Base-by-base conservation (phyloP, 371 early-diverging fungal species). In the Lichtheimia hyalospora region DNA sequence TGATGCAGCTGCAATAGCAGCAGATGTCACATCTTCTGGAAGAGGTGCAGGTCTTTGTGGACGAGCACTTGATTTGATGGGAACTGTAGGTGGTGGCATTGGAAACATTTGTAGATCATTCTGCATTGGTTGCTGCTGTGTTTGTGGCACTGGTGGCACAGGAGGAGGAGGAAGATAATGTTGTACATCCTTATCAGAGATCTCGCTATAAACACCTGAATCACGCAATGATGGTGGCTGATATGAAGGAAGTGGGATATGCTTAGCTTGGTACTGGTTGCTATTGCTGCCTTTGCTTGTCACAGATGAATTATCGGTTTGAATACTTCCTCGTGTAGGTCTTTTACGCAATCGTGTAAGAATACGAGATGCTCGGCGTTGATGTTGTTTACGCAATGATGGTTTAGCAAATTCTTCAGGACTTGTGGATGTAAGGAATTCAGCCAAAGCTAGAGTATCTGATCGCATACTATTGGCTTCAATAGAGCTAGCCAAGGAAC, bases 141-240 rank as follows among this genome's bases (percentile, higher is more conserved):
- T n/a, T n/a, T 18, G 55, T 48, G 49, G 56, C 24, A 57, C 43
- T 4, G 54, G 65, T 24, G 34, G 58, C 27, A 57, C 60, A 50
- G 23, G 52, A 34, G 43, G 63, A 18, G 54, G 59, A 27, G 49
- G 28, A 52, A 28, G 25, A 53, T 20, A 41, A 8, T 46, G 46
- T 7, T 23, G 16, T 4, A 27, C 53, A 7, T 71, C 69, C 50
- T 70, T 68, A 42, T 72, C 73, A 5, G 74, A 74, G 21, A 49
- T 40, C 16, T 72, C 70, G 48, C 74, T 80, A 25, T 74, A 80
- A 8, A 73, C 60, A 14, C 75, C 76, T 6, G 77, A 80, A 50
- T 74, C 76, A 13, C 73, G 69, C 51, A 66, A 20, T 2, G 58
- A 42, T 15, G 48, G 59, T 15, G 60, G 57, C 13, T 43, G 54